phyloP scores from a whole-genome alignment of 2,329 filamentous ascomycete species.

The Pyrenochaeta sp. region DNA sequence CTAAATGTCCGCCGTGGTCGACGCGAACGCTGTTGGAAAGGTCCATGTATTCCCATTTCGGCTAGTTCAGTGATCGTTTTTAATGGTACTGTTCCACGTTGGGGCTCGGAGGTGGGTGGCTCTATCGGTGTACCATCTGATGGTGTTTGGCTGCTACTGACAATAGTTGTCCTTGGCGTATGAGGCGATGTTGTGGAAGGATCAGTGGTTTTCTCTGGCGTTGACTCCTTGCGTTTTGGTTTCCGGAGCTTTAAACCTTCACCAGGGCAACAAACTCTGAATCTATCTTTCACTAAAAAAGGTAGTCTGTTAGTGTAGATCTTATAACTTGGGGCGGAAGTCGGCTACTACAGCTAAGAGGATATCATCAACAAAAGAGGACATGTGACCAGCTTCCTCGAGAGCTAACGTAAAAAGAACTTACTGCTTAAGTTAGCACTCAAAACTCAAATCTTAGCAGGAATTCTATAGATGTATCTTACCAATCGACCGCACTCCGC shows the following conservation, averaged over 20 bases:
- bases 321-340: too few species aligned
- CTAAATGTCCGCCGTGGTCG: conserved; percentile 65
- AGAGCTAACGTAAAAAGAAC: too few species aligned
- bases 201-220: not conserved
- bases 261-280: conserved; percentile 62
- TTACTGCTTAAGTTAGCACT: not conserved
- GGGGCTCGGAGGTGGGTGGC: not conserved
- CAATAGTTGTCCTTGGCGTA: not conserved
- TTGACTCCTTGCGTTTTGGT: conserved; percentile 49
- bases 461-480: not conserved
- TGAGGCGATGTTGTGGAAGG: not conserved
- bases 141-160: too few species aligned
- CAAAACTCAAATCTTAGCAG: not conserved
- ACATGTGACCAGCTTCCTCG: too few species aligned
- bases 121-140: not conserved
- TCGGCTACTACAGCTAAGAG: not conserved
- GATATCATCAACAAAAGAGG: not conserved
- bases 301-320: not conserved
- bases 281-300: conserved; percentile 63
- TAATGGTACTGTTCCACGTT: conserved; percentile 21
- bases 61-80: conserved; percentile 43
- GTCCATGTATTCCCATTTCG: conserved; percentile 57
- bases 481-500: conserved; percentile 63
- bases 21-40: conserved; percentile 59
- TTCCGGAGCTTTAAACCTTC: conserved; percentile 37